Evolutionary conservation across 768 basidiomycete species (phyloP), one percentile per base, ranked within the genome.

Genomic region (Paxillus involutus): DNA sequence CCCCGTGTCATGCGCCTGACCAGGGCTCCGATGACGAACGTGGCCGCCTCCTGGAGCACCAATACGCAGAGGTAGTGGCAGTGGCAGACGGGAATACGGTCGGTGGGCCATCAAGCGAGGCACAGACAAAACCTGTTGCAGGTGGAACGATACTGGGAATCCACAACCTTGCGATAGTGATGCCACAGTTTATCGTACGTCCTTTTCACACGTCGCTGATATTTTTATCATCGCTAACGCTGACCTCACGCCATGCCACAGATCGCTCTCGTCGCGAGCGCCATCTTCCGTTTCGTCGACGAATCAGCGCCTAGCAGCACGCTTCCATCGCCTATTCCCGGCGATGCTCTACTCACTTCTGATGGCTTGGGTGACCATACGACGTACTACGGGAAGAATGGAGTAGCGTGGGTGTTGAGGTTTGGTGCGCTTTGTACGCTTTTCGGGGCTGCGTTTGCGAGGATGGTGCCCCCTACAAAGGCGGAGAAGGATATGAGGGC

Each of bases 131-230:
- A 37, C 81, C 84, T 19, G 76, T 88, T 44, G 87, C 90, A 2
- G 94, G 94, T 16, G 94, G 94, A 9, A 97, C 95, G 1, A 85
- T 96, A 37, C 80, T 97, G 40, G 95, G 95, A 3, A 94, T 98
- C 39, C 95, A 98, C 65, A 98, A 98, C 66, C 77, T 98, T 16
- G 91, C 95, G 5, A 94, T 98, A 55, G 95, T 98, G 26, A 85
- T 93, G 73, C 95, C 95, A 19, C 95, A 98, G 62, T 90, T 98
- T 66, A 79, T 95, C 49, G 94, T 95, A 66, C 60, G 92, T 79
- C 47, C 33, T 12, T 12, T 30, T 49, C 14, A 35, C 6, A 1
- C 33, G 33, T 33, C 33, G 3, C 11, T 33, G 9, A 33, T 33
- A 33, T 12, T 33, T 33, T 21, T 21, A 35, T 35, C 13, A 13